Percentiles rank a stretch among this genome's conserved stretches.
These are phyloP conservation scores for Microbotryum saponariae DNA, from an alignment of 1,284 basidiomycete genomes.

Conservation along the genomic window DNA sequence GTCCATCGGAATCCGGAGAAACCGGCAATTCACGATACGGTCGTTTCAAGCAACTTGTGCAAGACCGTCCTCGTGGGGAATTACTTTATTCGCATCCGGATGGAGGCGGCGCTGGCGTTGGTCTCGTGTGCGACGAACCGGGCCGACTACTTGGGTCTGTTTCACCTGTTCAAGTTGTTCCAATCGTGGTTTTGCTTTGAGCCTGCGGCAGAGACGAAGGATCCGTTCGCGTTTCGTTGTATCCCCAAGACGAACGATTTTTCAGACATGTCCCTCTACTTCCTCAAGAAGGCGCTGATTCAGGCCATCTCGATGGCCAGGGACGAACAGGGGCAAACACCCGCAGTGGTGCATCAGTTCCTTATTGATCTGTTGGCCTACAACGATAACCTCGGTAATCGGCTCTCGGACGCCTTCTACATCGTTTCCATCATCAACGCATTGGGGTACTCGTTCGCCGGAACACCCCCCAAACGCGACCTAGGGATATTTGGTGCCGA, in stretches of 20 bases:
- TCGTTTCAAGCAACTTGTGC: constrained; percentile 77
- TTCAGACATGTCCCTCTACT: constrained; percentile 82
- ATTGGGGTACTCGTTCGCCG: constrained; percentile 67
- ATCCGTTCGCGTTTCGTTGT: constrained; percentile 73
- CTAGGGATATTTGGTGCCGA: constrained; percentile 35
- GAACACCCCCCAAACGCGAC: constrained; percentile 34
- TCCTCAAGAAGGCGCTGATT: constrained; percentile 81
- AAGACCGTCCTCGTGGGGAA: constrained; percentile 90
- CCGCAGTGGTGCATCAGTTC: constrained; percentile 79
- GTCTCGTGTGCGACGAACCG: constrained; percentile 74
- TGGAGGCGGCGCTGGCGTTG: constrained; percentile 83
- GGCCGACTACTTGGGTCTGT: constrained; percentile 80
- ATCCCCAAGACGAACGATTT: constrained; percentile 92
- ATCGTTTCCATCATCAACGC: constrained; percentile 79
- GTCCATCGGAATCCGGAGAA: neutral
- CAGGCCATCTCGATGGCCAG: constrained; percentile 75
- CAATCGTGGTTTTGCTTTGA: constrained; percentile 81
- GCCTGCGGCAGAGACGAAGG: constrained; percentile 64
- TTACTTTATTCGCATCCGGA: constrained; percentile 94
- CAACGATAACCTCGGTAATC: constrained; percentile 90
- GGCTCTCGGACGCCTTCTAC: constrained; percentile 89
- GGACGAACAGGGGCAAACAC: constrained; percentile 70
- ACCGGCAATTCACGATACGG: constrained; percentile 59
- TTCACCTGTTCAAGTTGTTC: constrained; percentile 93
- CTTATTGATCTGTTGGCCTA: constrained; percentile 82